Evolutionary conservation across 768 basidiomycete species (phyloP).

Genomic region (Roridomyces roridus): DNA sequence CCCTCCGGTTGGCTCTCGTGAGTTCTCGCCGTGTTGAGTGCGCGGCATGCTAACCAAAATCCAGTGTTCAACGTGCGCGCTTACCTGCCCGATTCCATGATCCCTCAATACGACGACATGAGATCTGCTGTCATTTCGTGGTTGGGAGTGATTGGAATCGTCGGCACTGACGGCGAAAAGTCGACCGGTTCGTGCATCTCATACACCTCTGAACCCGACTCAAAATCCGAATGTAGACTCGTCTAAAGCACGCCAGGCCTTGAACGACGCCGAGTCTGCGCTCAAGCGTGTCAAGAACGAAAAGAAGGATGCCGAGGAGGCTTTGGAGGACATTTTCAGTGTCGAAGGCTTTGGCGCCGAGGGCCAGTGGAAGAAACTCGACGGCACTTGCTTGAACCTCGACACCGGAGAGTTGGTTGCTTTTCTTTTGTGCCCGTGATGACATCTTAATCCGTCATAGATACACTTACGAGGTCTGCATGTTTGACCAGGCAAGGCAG

Average conservation of each 20-base stretch:
- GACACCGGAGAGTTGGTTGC: constrained; percentile 87
- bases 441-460: constrained; percentile 42
- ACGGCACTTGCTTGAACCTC: constrained; percentile 78
- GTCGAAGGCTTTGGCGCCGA: constrained; percentile 70
- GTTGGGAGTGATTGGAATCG: constrained; percentile 69
- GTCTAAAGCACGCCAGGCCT: constrained; percentile 64
- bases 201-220: background rate
- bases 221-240: constrained; percentile 49
- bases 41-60: background rate
- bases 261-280: constrained; percentile 66
- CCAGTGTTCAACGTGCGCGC: constrained; percentile 80
- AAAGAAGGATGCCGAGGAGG: constrained; percentile 58
- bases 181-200: constrained; percentile 47
- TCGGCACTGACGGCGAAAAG: constrained; percentile 43
- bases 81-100: constrained; percentile 84
- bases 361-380: constrained; percentile 97
- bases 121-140: constrained; percentile 65
- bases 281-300: constrained; percentile 60
- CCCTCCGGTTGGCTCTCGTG: constrained; percentile 51
- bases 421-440: background rate
- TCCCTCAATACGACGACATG: constrained; percentile 75
- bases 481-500: constrained; percentile 89
- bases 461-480: constrained; percentile 93
- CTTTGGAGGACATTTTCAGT: constrained; percentile 71
- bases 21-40: constrained; percentile 50